Conservation (phyloP, 2,329 filamentous ascomycete species). For the Xylariaceae sp. region DNA sequence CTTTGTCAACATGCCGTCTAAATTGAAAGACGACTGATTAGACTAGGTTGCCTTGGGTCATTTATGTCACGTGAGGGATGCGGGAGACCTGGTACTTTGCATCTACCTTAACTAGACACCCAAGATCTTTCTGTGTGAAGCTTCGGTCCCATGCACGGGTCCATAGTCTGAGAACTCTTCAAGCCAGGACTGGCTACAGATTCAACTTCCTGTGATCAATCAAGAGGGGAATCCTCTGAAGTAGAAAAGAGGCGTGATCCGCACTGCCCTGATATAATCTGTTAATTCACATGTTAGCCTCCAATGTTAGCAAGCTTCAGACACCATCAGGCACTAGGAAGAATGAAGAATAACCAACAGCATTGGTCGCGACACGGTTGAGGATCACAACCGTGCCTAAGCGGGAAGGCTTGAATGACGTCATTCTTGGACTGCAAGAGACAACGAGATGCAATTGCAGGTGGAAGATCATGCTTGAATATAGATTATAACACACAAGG, state of each 20-base stretch:
- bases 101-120: not conserved
- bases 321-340: too few relatives aligned
- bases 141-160: not conserved
- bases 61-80: conserved; percentile 1
- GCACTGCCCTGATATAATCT: not conserved
- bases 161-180: not conserved
- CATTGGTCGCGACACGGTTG: too few relatives aligned
- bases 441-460: too few relatives aligned
- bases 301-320: not conserved
- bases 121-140: not conserved
- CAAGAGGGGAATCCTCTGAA: not conserved
- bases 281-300: not conserved
- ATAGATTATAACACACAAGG: too few relatives aligned
- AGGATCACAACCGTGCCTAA: too few relatives aligned
- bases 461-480: too few relatives aligned
- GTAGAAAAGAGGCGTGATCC: not conserved
- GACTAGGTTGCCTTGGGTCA: not conserved
- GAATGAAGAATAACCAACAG: not conserved
- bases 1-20: not conserved
- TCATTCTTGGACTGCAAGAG: too few relatives aligned
- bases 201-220: not conserved
- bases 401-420: not conserved
- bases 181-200: not conserved
- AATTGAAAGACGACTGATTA: not conserved
- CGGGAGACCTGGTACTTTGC: not conserved